phyloP scores from a whole-genome alignment of 2,329 filamentous ascomycete genomes.

The Pestalotiopsis sp. region DNA sequence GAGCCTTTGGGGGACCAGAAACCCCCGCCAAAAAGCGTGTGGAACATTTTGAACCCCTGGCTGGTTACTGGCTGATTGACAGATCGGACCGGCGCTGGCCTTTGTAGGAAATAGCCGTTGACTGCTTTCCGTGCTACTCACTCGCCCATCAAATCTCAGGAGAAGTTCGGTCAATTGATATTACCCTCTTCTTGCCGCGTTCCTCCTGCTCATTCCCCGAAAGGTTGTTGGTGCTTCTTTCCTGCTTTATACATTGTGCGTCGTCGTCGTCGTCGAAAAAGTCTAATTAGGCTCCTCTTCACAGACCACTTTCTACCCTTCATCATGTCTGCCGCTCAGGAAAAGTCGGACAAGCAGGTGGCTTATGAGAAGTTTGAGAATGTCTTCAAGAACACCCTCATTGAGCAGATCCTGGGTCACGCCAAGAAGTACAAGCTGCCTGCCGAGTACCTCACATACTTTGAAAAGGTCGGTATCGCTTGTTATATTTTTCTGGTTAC shows the following conservation, averaged over 20 bases:
- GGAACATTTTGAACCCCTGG: neutral
- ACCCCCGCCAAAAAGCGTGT: neutral
- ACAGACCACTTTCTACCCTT: neutral
- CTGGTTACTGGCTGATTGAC: neutral
- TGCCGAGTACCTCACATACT: constrained; percentile 80
- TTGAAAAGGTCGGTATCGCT: constrained; percentile 66
- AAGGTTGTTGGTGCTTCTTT: neutral
- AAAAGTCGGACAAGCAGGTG: constrained; percentile 67
- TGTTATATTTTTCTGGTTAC: neutral
- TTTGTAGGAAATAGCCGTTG: neutral
- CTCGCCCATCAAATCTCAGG: neutral
- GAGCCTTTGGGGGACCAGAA: neutral
- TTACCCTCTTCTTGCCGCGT: neutral
- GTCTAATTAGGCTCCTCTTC: neutral
- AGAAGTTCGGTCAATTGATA: neutral
- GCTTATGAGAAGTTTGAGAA: constrained; percentile 87
- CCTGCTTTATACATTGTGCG: neutral
- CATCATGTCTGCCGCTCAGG: constrained; percentile 1
- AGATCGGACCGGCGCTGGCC: neutral
- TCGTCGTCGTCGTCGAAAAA: neutral
- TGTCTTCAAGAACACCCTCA: constrained; percentile 78
- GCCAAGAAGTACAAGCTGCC: constrained; percentile 83
- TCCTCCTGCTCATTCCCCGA: neutral
- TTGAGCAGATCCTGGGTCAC: constrained; percentile 79
- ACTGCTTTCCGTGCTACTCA: neutral